A percentile compares a stretch with the other conserved stretches of the same genome.
phyloP scores from a whole-genome alignment of 2,329 filamentous ascomycete genomes.

The Laburnicola sp. region DNA sequence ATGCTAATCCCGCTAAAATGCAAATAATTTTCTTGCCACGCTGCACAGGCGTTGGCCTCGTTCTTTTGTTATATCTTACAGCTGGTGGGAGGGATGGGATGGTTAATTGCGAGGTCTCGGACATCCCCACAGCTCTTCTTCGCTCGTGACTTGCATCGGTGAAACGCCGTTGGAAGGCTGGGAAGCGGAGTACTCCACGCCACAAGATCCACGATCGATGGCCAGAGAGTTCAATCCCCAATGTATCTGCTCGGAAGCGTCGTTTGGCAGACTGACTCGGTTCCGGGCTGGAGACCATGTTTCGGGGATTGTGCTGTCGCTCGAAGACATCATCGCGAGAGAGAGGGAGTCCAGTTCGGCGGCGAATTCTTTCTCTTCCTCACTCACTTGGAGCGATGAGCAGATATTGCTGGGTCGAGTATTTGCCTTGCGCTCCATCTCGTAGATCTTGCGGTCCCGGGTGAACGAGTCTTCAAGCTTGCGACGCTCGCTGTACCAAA shows the following conservation, averaged over 20 bases:
- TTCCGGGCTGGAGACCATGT: slow-evolving; percentile 12
- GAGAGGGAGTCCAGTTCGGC: slow-evolving; percentile 38
- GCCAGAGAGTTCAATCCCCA: slow-evolving; percentile 39
- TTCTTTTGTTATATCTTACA: too few relatives aligned
- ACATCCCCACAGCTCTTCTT: slow-evolving; percentile 30
- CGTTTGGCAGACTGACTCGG: slow-evolving; percentile 32
- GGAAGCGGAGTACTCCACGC: slow-evolving; percentile 33
- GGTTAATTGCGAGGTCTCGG: not conserved
- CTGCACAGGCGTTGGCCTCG: too few relatives aligned
- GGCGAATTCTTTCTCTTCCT: slow-evolving; percentile 38
- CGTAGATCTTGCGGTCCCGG: slow-evolving; percentile 31
- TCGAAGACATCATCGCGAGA: slow-evolving; percentile 32
- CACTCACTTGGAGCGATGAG: slow-evolving; percentile 32
- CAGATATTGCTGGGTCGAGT: slow-evolving; percentile 37
- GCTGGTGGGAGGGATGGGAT: too few relatives aligned
- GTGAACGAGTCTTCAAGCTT: slow-evolving; percentile 33
- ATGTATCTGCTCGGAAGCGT: slow-evolving; percentile 41
- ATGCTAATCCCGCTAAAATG: too few relatives aligned
- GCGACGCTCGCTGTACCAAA: slow-evolving; percentile 36
- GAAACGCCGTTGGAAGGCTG: slow-evolving; percentile 16
- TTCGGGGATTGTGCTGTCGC: slow-evolving; percentile 13
- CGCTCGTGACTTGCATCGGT: slow-evolving; percentile 15
- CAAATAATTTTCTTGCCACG: too few relatives aligned
- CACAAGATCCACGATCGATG: slow-evolving; percentile 38
- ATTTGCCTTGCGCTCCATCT: slow-evolving; percentile 27